Base-by-base conservation (phyloP, 495 filamentous ascomycete genomes). In the Aspergillus hancockii region DNA sequence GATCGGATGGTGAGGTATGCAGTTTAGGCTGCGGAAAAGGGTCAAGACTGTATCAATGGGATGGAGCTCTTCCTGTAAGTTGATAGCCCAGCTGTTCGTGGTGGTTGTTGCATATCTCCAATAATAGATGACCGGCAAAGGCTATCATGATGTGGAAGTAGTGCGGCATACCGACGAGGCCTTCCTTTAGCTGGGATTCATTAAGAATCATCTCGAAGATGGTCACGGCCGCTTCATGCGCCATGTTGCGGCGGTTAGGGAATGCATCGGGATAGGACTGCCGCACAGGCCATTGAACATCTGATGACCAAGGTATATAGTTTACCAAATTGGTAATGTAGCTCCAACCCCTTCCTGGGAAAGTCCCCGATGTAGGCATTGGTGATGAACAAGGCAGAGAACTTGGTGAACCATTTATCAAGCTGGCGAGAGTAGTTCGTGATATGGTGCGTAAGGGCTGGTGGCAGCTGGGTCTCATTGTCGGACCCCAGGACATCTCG, bases 81-180 rank as follows among this genome's bases (percentile, higher is more conserved):
- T 54, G 22, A 71, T 68, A 4, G 61, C 61, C 1, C n/a, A 71
- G 60, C 40, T 66, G 68, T 7, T 49, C 50, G 38, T 65, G 49
- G 34, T 71, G 67, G 46, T 64, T 66, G 40, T 63, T 60, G 13
- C 60, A 62, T 38, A 77, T 70, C 61, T 81, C 78, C 12, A 81
- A 61, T 8, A 81, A 56, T 32, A 81, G 77, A 32, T 79, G 73
- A 21, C 70, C 71, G 2, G 78, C 78, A 52, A 77, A 79, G 0
- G 76, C 74, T 51, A 79, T 75, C 76, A 79, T 81, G 46, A 73
- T 73, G 55, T 79, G 73, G 54, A 78, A 73, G 52, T 81, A 81
- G 53, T 75, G 75, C 2, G 78, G 76, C 57, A 78, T 74, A 14
- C 75, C 78, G 18, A 77, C 67, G 1, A 79, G 67, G 18, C 66